Evolutionary conservation across 2,329 filamentous ascomycete genomes (phyloP), one percentile per base, ranked within the genome.

Genomic region (Alternaria sp.): DNA sequence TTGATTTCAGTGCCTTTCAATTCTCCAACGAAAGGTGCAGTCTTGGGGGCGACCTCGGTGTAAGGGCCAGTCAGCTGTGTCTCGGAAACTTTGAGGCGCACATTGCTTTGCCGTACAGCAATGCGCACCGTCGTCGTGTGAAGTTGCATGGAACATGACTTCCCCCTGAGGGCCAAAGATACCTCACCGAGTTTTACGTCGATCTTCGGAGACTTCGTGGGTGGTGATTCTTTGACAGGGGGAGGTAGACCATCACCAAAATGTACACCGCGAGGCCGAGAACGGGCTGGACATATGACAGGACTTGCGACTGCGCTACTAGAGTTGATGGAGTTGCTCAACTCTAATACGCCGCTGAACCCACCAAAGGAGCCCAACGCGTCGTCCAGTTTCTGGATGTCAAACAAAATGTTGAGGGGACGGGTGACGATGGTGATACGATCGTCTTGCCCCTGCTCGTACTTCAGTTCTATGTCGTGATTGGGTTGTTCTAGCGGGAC

Each of bases 311-410:
- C 72, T 1, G 89, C 88, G n/a, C 88, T 86, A 63, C 88, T 91
- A 1, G 92, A 93, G 11, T 90, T 88, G 66, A 97, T 91, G 0
- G 95, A 97, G 62, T 88, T 91, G 66, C 93, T 92, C 77, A 97
- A 87, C 72, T 96, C 96, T 46, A 99, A 83, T 56, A 99, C 91
- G 68, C 93, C 93, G 77, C 94, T 97, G 46, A 99, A 83, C 0
- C 96, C 96, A 36, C 96, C 96, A 79, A 97, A 94, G 85, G 92
- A 93, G 59, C 89, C 88, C 63, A 98, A 89, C 0, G 92, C 92
- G 72, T 97, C 93, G 70, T 98, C 96, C 21, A 98, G 82, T 59
- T 88, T 87, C 67, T 91, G 90, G 15, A 97, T 82, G 74, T 98
- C 92, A 44, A 98, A 81, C 60, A 89, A 87, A 10, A 97, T 78